Evolutionary conservation across 2,329 filamentous ascomycete genomes (phyloP), one percentile per base, ranked within the genome.

Genomic region (Akanthomyces lecanii): DNA sequence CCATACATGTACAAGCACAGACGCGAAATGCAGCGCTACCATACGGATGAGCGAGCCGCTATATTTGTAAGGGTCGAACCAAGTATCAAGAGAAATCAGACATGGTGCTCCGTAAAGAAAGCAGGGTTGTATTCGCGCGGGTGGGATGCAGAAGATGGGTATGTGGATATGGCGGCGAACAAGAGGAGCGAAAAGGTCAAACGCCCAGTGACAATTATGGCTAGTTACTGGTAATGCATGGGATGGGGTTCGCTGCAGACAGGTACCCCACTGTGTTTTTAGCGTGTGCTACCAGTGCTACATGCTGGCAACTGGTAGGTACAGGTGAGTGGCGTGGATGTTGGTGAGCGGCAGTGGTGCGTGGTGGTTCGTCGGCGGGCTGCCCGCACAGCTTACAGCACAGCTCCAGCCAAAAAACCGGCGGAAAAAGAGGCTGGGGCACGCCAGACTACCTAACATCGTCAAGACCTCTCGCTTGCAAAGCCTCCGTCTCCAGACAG

Each of bases 391-490:
- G 30, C 30, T 36, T 8, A 36, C 33, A 36, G 33, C 33, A 12
- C 18, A 7, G 7, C 16, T 10, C 6, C 30, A 33, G 36, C 40
- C 5, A 36, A 30, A 42, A 23, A 52, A 45, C 23, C 7, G 11
- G 47, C 47, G 30, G 55, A 52, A 38, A 55, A 53, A 52, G 38
- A 52, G 30, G 51, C 11, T 30, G 59, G 59, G 59, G 59, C 30
- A 62, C 23, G 59, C 59, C 33, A n/a, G 59, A 62, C 59, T 62
- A 62, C 59, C 59, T 62, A 42, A 62, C 30, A 55, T 55, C 30
- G 59, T 62, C 50, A 62, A 54, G 30, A n/a, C 53, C 58, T 61
- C 38, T 45, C 10, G 18, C 33, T 38, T 11, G 10, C 51, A 11
- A 21, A 56, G 40, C 53, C 40, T 38, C 50, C 30, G 2, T 12